Evolutionary conservation across 805 yeast genomes (phyloP).

Genomic region (Yamadazyma laniorum): DNA sequence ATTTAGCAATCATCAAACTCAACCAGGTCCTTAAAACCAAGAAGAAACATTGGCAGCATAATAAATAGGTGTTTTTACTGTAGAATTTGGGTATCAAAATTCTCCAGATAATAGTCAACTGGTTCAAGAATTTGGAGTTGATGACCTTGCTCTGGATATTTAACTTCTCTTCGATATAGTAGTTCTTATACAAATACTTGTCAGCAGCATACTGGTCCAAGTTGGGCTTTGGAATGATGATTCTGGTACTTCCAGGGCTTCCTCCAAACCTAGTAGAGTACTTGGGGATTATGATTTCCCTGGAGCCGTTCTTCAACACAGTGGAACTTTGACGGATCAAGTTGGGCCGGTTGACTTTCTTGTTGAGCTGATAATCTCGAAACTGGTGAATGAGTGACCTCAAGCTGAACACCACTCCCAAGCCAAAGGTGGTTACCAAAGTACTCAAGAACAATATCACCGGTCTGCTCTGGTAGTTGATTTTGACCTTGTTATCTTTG

Average conservation of each 20-base stretch:
- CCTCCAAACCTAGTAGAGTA: slow-evolving; percentile 23
- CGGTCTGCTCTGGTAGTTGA: slow-evolving; percentile 43
- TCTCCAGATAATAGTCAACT: slow-evolving; percentile 72
- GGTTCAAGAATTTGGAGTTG: slow-evolving; percentile 67
- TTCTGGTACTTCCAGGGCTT: slow-evolving; percentile 29
- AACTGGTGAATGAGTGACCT: slow-evolving; percentile 28
- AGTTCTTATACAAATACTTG: slow-evolving; percentile 50
- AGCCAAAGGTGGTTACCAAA: slow-evolving; percentile 38
- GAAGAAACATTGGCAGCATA: slow-evolving; percentile 70
- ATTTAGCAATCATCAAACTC: slow-evolving; percentile 77
- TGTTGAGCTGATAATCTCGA: slow-evolving; percentile 27
- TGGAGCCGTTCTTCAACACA: slow-evolving; percentile 42
- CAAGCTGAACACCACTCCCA: slow-evolving; percentile 34
- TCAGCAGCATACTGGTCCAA: slow-evolving; percentile 55
- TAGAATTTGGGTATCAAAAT: slow-evolving; percentile 73
- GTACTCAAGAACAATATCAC: slow-evolving; percentile 42
- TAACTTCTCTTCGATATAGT: slow-evolving; percentile 31
- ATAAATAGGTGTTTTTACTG: slow-evolving; percentile 62
- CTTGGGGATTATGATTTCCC: slow-evolving; percentile 49
- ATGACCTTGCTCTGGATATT: slow-evolving; percentile 31
- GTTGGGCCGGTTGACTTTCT: slow-evolving; percentile 29
- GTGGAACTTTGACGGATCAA: slow-evolving; percentile 43
- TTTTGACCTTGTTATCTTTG: slow-evolving; percentile 33
- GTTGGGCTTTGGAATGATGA: slow-evolving; percentile 48
- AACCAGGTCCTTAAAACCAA: slow-evolving; percentile 83